Base-by-base conservation (phyloP, 306 rosid genomes). In the Citrullus mucosospermus region DNA sequence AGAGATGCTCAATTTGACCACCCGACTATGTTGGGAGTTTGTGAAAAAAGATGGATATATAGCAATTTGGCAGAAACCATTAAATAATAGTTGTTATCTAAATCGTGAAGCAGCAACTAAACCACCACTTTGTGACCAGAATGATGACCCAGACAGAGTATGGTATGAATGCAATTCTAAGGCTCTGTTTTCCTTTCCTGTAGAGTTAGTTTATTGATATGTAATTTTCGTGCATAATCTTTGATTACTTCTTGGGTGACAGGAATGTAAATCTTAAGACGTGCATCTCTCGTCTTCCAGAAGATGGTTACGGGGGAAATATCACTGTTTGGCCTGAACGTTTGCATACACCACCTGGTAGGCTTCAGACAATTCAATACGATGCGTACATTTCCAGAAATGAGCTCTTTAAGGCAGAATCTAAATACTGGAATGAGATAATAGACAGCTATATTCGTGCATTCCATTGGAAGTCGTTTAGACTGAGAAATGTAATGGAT, bases 31-130 rank as follows among this genome's bases (percentile, higher is more conserved):
- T 81, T 93, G 98, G 98, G 84, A 91, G 79, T 91, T 93, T 46
- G 90, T 92, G 69, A 88, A 53, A 68, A 93, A 90, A 82, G 91
- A 89, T 76, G 98, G 94, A 55, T 88, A 89, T 81, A 86, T 93
- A 85, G 97, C 96, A 79, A 87, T 92, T 81, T 92, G 98, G 98
- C 81, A 13, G 87, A 93, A 93, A 84, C 97, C 98, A 74, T 44
- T 86, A 82, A 85, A 85, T 84, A 93, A 90, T 78, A 87, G 83
- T 88, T 93, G 97, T 87, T 93, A 93, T 85, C 87, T 84, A 60
- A 85, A 84, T 84, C 93, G 91, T 20, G 86, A 82, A 36, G n/a
- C 76, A 32, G 85, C 66, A 61, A 81, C 82, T 80, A 84, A 80
- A 80, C 96, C 98, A 80, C 89, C 88, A n/a, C 54, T 91, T 65